These are phyloP conservation scores for Floccularia luteovirens DNA, from an alignment of 768 basidiomycete genomes.

Conservation along the genomic window DNA sequence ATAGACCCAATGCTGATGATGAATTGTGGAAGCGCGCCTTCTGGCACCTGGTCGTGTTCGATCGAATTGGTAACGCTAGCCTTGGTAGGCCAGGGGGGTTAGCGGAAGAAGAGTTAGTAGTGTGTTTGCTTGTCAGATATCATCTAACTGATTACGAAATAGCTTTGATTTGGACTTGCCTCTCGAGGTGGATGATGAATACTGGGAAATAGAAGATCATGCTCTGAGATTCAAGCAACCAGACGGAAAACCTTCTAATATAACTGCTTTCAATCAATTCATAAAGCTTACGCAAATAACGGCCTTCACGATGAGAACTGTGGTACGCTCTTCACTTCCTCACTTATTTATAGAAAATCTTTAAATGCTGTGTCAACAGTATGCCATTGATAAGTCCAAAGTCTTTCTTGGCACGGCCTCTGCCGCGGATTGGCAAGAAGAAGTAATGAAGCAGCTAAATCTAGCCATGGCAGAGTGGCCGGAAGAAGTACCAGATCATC, in stretches of 20 bases:
- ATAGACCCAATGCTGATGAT: slow-evolving; percentile 40
- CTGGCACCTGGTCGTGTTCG: slow-evolving; percentile 59
- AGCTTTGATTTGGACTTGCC: slow-evolving; percentile 83
- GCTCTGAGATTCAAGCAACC: slow-evolving; percentile 62
- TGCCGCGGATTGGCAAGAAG: slow-evolving; percentile 44
- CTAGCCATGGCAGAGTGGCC: slow-evolving; percentile 68
- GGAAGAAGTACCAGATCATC: slow-evolving; percentile 57
- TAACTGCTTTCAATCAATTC: slow-evolving; percentile 56
- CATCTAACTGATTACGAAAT: slow-evolving; percentile 2
- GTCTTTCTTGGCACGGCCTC: slow-evolving; percentile 42
- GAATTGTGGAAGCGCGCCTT: slow-evolving; percentile 79
- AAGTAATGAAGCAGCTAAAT: slow-evolving; percentile 61
- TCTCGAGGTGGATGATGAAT: slow-evolving; percentile 77
- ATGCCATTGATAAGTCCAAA: slow-evolving; percentile 64
- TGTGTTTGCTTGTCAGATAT: slow-evolving; percentile 1
- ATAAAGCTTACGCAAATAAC: slow-evolving; percentile 64
- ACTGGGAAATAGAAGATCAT: slow-evolving; percentile 54
- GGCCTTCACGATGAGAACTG: slow-evolving; percentile 60
- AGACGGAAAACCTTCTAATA: slow-evolving; percentile 41
- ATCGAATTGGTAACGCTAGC: slow-evolving; percentile 44
- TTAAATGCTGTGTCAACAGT: slow-evolving; percentile 29
- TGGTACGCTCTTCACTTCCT: slow-evolving; percentile 33
- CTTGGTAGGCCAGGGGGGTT: slow-evolving; percentile 50
- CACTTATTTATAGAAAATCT: slow-evolving; percentile 1
- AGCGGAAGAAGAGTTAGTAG: slow-evolving; percentile 60